phyloP scores from a whole-genome alignment of 108 stramenopile species.

The Discostella stelligeroides region DNA sequence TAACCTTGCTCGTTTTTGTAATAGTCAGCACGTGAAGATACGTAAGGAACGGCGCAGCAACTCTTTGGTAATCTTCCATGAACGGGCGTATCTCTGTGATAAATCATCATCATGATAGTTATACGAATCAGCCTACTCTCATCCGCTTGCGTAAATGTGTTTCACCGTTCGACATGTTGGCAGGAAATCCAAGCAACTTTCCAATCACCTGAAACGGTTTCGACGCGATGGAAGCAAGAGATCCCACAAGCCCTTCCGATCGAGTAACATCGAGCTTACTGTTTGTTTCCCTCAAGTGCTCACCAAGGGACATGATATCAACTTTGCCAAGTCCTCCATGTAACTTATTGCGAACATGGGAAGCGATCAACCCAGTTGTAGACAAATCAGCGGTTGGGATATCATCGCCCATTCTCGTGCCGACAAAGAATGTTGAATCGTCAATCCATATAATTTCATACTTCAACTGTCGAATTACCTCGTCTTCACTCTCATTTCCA shows the following conservation, averaged over 20 bases:
- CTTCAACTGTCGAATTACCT: slow-evolving; percentile 53
- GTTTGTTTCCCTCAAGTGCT: slow-evolving; percentile 24
- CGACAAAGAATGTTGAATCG: slow-evolving; percentile 75
- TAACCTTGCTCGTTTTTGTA: too few species aligned
- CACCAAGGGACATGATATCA: slow-evolving; percentile 24
- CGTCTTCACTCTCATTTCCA: slow-evolving; percentile 39
- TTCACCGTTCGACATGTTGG: not conserved
- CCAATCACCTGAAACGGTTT: slow-evolving; percentile 6
- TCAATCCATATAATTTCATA: slow-evolving; percentile 83
- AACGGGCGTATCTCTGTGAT: too few species aligned
- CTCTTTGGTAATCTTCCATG: too few species aligned
- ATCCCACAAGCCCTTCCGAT: slow-evolving; percentile 14
- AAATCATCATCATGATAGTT: too few species aligned
- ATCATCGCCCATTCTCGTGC: slow-evolving; percentile 31
- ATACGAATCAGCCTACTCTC: slow-evolving; percentile 12
- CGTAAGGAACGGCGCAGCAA: too few species aligned
- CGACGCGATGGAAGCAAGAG: slow-evolving; percentile 7
- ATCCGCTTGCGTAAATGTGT: slow-evolving; percentile 15
- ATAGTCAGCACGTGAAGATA: too few species aligned
- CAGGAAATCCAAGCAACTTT: slow-evolving; percentile 8
- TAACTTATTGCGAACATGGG: slow-evolving; percentile 29
- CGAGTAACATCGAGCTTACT: not conserved
- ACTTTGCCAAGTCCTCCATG: slow-evolving; percentile 29
- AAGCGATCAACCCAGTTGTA: slow-evolving; percentile 20
- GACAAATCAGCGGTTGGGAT: slow-evolving; percentile 5